Evolutionary conservation across 1,284 basidiomycete species (phyloP).

Genomic region (Moniliophthora roreri): DNA sequence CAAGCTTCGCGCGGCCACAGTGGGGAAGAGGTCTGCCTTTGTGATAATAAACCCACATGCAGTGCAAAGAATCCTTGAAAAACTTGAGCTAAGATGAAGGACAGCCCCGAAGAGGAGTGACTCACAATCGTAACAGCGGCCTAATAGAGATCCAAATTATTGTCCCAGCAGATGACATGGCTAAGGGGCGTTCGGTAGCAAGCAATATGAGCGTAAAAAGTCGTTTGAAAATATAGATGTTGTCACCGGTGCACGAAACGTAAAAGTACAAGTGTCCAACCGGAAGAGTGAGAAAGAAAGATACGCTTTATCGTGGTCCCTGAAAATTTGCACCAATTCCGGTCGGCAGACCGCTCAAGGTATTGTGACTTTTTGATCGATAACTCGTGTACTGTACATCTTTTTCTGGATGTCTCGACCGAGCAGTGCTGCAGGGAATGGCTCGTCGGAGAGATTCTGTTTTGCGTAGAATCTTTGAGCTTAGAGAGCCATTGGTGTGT

Average conservation of each 20-base stretch:
- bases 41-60: conserved; percentile 57
- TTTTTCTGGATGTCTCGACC: no score
- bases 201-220: not conserved
- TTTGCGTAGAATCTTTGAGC: no score
- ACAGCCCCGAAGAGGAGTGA: conserved; percentile 6
- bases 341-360: no score
- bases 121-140: conserved; percentile 61
- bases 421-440: not conserved
- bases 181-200: not conserved
- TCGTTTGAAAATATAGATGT: not conserved
- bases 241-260: no score
- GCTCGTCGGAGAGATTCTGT: no score
- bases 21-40: conserved; percentile 60
- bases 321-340: no score
- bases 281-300: no score
- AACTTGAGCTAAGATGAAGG: not conserved
- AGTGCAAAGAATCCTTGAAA: conserved; percentile 50
- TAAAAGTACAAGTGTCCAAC: no score
- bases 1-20: conserved; percentile 54
- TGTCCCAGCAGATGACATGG: conserved; percentile 32
- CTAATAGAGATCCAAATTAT: conserved; percentile 60
- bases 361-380: no score
- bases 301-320: no score
- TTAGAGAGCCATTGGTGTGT: no score
- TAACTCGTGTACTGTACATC: no score